Evolutionary conservation across 768 basidiomycete species (phyloP).

Genomic region (Macrocybe gigantea): DNA sequence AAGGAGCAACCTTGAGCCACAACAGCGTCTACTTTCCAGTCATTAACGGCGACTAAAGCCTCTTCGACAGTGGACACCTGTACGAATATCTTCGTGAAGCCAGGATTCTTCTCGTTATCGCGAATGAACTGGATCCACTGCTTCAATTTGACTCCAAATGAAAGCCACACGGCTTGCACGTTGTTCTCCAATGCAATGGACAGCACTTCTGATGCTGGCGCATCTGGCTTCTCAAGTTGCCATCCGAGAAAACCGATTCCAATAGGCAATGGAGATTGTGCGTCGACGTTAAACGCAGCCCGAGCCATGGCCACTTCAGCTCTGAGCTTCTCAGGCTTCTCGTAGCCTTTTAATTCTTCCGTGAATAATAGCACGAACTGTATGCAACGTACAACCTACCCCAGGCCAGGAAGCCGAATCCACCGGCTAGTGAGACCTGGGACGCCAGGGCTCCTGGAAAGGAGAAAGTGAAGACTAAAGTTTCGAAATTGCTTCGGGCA

Average conservation of each 20-base stretch:
- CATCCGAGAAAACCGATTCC: conserved; percentile 76
- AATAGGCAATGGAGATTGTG: conserved; percentile 40
- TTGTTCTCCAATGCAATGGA: conserved; percentile 44
- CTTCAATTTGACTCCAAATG: conserved; percentile 56
- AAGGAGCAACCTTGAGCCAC: conserved; percentile 63
- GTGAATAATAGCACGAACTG: conserved; percentile 1
- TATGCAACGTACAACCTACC: conserved; percentile 29
- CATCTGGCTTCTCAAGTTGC: conserved; percentile 51
- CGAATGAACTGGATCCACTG: conserved; percentile 61
- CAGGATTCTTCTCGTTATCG: conserved; percentile 38
- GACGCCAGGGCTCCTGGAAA: conserved; percentile 44
- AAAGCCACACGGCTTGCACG: conserved; percentile 68
- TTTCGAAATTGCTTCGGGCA: too few relatives aligned
- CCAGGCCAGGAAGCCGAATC: conserved; percentile 70
- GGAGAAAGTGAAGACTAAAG: neutral
- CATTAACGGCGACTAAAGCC: conserved; percentile 50
- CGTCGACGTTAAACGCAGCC: conserved; percentile 26
- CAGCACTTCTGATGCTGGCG: conserved; percentile 35
- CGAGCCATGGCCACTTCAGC: conserved; percentile 53
- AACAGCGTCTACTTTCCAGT: conserved; percentile 70
- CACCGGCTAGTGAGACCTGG: conserved; percentile 61
- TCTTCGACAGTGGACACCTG: conserved; percentile 59
- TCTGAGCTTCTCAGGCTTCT: conserved; percentile 34
- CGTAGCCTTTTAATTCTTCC: conserved; percentile 35
- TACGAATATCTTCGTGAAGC: conserved; percentile 52